A percentile compares a stretch with the other conserved stretches of the same genome.
Conservation (phyloP, 768 basidiomycete genomes). For the Mycena polygramma region DNA sequence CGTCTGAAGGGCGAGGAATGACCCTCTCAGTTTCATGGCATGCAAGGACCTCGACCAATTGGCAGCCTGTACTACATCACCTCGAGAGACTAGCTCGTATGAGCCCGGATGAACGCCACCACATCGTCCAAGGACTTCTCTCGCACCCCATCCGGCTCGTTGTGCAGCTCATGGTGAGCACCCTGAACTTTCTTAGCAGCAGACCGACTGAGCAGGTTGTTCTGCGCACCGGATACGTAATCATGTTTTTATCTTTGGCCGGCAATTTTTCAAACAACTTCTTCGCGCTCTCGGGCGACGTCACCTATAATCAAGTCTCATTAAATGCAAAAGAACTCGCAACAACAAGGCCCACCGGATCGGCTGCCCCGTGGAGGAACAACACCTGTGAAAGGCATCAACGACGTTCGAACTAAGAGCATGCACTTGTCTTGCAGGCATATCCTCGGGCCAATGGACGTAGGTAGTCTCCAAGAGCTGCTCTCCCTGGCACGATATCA, state of each 20-base stretch:
- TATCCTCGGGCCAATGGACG: conserved; percentile 56
- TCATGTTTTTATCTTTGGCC: conserved; percentile 57
- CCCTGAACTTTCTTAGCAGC: too few species aligned
- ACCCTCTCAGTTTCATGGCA: too few species aligned
- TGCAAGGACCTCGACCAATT: too few species aligned
- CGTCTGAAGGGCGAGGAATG: too few species aligned
- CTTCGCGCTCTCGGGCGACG: conserved; percentile 51
- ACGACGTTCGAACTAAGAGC: too few species aligned
- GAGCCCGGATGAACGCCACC: conserved; percentile 27
- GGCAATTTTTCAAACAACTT: conserved; percentile 54
- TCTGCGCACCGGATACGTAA: conserved; percentile 26
- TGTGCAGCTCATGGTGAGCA: conserved; percentile 64
- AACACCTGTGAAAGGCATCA: conserved; percentile 49
- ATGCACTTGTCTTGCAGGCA: conserved; percentile 65
- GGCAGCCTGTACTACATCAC: too few species aligned
- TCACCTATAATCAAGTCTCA: conserved; percentile 48
- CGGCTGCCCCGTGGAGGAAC: conserved; percentile 59
- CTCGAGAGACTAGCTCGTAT: too few species aligned
- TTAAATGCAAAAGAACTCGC: too few species aligned
- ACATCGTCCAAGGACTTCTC: conserved; percentile 45
- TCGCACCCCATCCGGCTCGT: conserved; percentile 61
- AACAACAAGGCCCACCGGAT: conserved; percentile 47
- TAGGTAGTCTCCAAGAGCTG: conserved; percentile 50
- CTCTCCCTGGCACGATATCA: conserved; percentile 53
- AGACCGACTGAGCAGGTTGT: too few species aligned